Evolutionary conservation across 2,329 filamentous ascomycete genomes (phyloP), one percentile per base, ranked within the genome.

Genomic region (Trichoderma sp.): DNA sequence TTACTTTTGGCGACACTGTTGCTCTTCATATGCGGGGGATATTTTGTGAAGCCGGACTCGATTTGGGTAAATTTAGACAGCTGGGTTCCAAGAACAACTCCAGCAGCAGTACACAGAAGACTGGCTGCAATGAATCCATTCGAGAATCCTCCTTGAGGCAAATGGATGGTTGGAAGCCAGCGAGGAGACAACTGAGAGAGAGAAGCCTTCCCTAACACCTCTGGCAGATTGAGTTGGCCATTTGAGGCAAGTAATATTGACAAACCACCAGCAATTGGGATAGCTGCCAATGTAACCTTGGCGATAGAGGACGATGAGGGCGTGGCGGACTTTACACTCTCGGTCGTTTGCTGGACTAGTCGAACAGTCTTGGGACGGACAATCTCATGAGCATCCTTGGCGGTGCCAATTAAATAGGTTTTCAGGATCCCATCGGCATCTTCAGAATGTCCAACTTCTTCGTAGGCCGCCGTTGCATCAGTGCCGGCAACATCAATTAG

Each of bases 381-480:
- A 21, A 21, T 26, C 6, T 53, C 43, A 67, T 24, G 76, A 70
- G 72, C 77, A 51, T 80, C 81, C 67, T 80, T 81, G 70, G 83
- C 77, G 34, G 78, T 80, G 21, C 84, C 84, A 39, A 86, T 62
- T 53, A 74, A 74, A 68, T 79, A 83, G 14, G 77, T 72, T 2
- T 77, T 78, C 79, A 86, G 82, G 61, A 84, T 82, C 51, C 84
- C 83, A 65, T 77, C 79, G 3, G 84, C 84, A 70, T 86, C 85
- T 28, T 93, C 92, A 61, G 91, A 94, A 84, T 97, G 93, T 58
- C 93, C 93, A 47, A 93, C 92, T 77, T 95, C 92, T 82, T 96
- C 93, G 78, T 95, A 96, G 56, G 90, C 91, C 79, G 93, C 90
- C 57, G 91, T 93, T 62, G 91, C 90, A 82, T 96, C 93, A 76